phyloP scores from a whole-genome alignment of 2,329 filamentous ascomycete genomes.

The Epichloe coenophiala region DNA sequence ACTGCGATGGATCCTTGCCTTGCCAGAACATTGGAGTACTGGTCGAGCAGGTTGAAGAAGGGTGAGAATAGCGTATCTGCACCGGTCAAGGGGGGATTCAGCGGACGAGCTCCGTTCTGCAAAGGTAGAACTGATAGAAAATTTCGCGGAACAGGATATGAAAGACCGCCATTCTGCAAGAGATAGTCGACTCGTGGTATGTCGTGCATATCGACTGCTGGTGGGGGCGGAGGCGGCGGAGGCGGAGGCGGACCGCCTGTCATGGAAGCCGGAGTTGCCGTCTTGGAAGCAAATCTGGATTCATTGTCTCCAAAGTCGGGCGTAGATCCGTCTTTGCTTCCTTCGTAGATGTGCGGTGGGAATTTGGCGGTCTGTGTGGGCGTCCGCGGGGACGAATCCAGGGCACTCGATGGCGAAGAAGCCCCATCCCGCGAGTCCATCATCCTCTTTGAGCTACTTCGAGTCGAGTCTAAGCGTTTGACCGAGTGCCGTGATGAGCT shows the following conservation, averaged over 20 bases:
- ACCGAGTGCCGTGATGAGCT: conserved; percentile 20
- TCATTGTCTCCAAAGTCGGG: conserved; percentile 22
- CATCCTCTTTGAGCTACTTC: conserved; percentile 20
- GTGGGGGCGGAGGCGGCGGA: conserved; percentile 46
- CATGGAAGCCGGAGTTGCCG: conserved; percentile 24
- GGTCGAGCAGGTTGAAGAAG: conserved; percentile 69
- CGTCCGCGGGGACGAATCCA: conserved; percentile 47
- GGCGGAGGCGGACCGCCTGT: conserved; percentile 17
- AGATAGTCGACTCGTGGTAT: conserved; percentile 83
- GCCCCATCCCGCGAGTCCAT: conserved; percentile 30
- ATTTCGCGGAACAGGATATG: conserved; percentile 56
- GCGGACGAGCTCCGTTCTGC: conserved; percentile 41
- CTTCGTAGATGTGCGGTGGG: conserved; percentile 28
- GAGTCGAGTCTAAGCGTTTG: conserved; percentile 26
- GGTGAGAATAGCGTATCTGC: conserved; percentile 68
- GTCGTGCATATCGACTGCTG: conserved; percentile 55
- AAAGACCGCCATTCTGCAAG: conserved; percentile 73
- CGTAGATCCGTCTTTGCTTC: conserved; percentile 23
- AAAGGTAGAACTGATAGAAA: conserved; percentile 53
- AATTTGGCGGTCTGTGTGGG: conserved; percentile 43
- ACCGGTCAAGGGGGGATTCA: conserved; percentile 53
- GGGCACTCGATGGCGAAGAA: conserved; percentile 32
- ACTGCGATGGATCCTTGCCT: conserved; percentile 86
- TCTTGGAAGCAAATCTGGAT: conserved; percentile 20
- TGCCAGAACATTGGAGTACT: conserved; percentile 69